A percentile compares a stretch with the other conserved stretches of the same genome.
These are phyloP conservation scores for Puccinia triticina DNA, from an alignment of 1,284 basidiomycete species.

Conservation along the genomic window DNA sequence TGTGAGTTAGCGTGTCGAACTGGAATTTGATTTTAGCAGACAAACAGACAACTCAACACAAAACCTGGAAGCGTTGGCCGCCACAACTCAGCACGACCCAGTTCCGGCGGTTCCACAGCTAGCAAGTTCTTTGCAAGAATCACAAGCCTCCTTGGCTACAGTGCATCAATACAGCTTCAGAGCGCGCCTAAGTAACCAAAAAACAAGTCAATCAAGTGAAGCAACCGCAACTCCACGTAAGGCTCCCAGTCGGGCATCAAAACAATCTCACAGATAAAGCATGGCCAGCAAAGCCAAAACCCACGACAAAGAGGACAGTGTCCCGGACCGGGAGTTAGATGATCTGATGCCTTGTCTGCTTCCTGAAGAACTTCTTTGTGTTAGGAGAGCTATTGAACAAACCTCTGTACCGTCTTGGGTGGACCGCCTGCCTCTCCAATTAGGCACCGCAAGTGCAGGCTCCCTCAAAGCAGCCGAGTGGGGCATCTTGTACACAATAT, in stretches of 20 bases:
- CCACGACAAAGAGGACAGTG: neutral
- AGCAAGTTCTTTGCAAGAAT: neutral
- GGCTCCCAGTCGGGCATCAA: neutral
- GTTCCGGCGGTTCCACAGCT: neutral
- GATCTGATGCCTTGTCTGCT: constrained; percentile 1
- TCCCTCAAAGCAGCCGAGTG: constrained; percentile 20
- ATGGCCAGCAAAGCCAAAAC: neutral
- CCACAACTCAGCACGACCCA: neutral
- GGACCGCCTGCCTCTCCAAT: constrained; percentile 2
- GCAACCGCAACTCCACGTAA: neutral
- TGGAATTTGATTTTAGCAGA: too few relatives aligned
- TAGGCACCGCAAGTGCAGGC: constrained; percentile 5
- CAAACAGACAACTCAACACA: too few relatives aligned
- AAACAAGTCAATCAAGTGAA: neutral
- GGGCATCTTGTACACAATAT: constrained; percentile 9
- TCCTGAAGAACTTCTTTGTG: neutral
- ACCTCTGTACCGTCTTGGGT: constrained; percentile 8
- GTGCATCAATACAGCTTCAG: neutral
- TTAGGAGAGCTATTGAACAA: neutral
- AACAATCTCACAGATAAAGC: neutral
- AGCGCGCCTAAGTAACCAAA: neutral
- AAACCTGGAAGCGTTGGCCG: neutral
- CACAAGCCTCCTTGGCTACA: neutral
- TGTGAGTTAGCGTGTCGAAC: too few relatives aligned
- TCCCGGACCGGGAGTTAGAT: neutral